Base-by-base conservation (phyloP, 768 basidiomycete species). In the Hysterangium stoloniferum region DNA sequence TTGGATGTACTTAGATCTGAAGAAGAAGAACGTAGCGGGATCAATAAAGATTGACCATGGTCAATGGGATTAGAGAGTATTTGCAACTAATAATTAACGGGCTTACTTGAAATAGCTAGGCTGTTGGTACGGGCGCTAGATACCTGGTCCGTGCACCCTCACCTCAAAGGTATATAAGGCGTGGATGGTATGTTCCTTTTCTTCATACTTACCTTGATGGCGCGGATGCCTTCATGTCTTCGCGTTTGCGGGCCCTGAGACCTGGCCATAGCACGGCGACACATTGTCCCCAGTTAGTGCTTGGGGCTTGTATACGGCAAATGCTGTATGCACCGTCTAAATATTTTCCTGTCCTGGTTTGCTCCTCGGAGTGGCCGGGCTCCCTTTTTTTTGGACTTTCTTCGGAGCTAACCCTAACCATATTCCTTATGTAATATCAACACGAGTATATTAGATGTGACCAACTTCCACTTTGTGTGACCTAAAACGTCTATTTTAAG, bases 321-420 rank as follows among this genome's bases (percentile, higher is more conserved):
- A 71, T 79, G 80, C 72, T 73, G 33, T 77, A 81, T 80, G 82
- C 80, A 84, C 75, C 74, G 78, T 82, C 80, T 72, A 58, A 82
- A 83, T 83, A 83, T 84, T 84, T 84, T 74, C 80, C 81, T 67
- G 80, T 82, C 76, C 77, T 69, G 69, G 74, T 73, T 71, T 60
- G 73, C 77, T 77, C 79, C 75, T 77, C 76, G 76, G 71, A 74
- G 74, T 74, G 69, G 71, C 69, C 62, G 67, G 72, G 71, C 71
- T 66, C 48, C 35, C 63, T 66, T 67, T 71, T 67, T 73, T 71
- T n/a, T n/a, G 66, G 52, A 59, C 36, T 17, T 32, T 56, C 17
- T 12, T 24, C 40, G 15, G 36, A 37, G 20, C 60, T 60, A 59
- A 61, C 58, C 61, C 61, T 59, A 62, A 60, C 55, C 56, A n/a